Conservation (phyloP, 345 rosid species). For the Gossypium ekmanianum region DNA sequence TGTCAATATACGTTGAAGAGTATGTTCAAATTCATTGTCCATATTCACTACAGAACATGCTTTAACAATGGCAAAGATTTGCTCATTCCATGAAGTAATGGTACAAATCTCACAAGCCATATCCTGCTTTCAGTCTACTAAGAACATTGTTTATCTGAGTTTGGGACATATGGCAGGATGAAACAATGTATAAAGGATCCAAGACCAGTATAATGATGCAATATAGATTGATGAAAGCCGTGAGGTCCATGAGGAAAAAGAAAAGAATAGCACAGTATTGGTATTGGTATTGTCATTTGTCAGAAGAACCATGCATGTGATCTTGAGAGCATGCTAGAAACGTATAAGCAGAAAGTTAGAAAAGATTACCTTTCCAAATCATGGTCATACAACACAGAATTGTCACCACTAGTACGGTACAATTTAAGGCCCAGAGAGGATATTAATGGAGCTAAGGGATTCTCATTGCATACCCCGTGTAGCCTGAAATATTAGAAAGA, state of each 20-base stretch:
- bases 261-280: background rate
- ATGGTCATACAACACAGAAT: slow-evolving; percentile 88
- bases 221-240: background rate
- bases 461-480: slow-evolving; percentile 89
- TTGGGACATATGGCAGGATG: background rate
- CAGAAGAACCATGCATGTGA: background rate
- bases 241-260: background rate
- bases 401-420: slow-evolving; percentile 86
- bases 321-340: background rate
- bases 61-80: background rate
- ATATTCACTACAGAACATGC: background rate
- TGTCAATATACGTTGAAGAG: background rate
- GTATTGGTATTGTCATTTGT: background rate
- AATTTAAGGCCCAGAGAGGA: slow-evolving; percentile 64
- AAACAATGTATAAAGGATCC: background rate
- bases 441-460: slow-evolving; percentile 85
- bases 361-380: slow-evolving; percentile 79
- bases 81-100: background rate
- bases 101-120: background rate
- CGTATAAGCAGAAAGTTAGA: background rate
- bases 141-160: background rate
- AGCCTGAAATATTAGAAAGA: slow-evolving; percentile 46
- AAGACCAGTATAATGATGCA: background rate
- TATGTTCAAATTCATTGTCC: background rate
- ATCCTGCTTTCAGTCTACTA: background rate